Base-by-base conservation (phyloP, 371 early-diverging fungal species). In the Mucor lusitanicus region DNA sequence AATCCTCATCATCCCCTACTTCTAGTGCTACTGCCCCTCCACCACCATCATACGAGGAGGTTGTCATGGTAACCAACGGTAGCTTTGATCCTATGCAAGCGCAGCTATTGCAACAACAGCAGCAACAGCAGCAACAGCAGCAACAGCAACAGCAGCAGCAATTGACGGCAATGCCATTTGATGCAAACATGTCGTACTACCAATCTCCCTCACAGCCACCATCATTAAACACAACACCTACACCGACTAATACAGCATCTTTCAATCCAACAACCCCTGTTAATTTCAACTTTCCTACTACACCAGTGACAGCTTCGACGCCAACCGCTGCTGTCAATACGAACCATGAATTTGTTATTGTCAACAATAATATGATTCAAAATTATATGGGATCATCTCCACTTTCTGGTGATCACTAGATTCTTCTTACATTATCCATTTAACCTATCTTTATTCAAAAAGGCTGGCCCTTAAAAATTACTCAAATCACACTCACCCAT, bases 21-120 rank as follows among this genome's bases (percentile, higher is more conserved):
- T 37, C 37, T 37, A 13, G 13, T 13, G 33, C 33, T 8, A 15
- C 37, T 8, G 13, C 37, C 37, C 1, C 13, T 8, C 21, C 61
- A n/a, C 61, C 61, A 33, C 61, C 61, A 48, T 61, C 61, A 23
- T 61, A 61, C 9, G 61, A 61, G 21, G 48, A 61, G 48, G 61
- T 61, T 48, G 48, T 61, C 33, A 32, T 48, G 44, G 28, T 46
- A 33, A 30, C 32, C 8, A 55, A 32, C 28, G 15, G 13, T 9
- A 55, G 25, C 23, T 50, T 50, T 50, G 50, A 25, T 12, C 25
- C 50, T 50, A 50, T 50, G 23, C 50, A 50, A 50, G 4, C 50
- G 11, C 50, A 50, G 6, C 3, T 50, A 25, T 21, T 25, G 25
- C 50, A 50, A 25, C 50, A 21, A 50, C 50, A 50, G 25, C 48